Evolutionary conservation across 495 filamentous ascomycete species (phyloP).

Genomic region (Physcia stellaris): DNA sequence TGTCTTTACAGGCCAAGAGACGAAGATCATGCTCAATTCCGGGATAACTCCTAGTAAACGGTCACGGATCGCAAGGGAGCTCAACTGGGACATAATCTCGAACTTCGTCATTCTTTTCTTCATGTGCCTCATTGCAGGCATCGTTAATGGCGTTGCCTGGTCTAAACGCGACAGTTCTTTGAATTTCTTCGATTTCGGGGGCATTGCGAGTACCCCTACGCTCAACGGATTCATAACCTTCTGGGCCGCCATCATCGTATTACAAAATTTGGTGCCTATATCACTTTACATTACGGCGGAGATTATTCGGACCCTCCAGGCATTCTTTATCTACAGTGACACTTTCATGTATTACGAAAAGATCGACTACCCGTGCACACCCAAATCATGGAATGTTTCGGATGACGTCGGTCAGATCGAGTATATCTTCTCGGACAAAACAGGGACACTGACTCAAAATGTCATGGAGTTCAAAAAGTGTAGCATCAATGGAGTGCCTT

Average conservation of each 20-base stretch:
- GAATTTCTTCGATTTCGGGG: slow-evolving; percentile 74
- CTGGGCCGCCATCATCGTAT: slow-evolving; percentile 85
- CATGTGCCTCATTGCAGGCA: slow-evolving; percentile 79
- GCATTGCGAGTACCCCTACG: slow-evolving; percentile 61
- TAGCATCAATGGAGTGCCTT: slow-evolving; percentile 84
- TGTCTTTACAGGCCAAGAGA: slow-evolving; percentile 89
- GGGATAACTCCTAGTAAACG: slow-evolving; percentile 95
- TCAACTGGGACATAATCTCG: slow-evolving; percentile 96
- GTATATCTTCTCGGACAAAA: slow-evolving; percentile 99
- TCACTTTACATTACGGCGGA: slow-evolving; percentile 96
- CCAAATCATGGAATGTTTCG: slow-evolving; percentile 98
- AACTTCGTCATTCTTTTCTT: slow-evolving; percentile 84
- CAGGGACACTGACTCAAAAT: slow-evolving; percentile 94
- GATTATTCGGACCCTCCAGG: slow-evolving; percentile 85
- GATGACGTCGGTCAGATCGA: slow-evolving; percentile 98
- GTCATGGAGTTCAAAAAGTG: slow-evolving; percentile 99
- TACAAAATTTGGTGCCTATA: slow-evolving; percentile 97
- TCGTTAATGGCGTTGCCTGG: slow-evolving; percentile 80
- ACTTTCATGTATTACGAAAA: slow-evolving; percentile 90
- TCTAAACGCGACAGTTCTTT: slow-evolving; percentile 55
- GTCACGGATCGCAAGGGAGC: slow-evolving; percentile 73
- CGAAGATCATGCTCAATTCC: slow-evolving; percentile 99
- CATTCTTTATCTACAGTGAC: slow-evolving; percentile 96
- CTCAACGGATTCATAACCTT: slow-evolving; percentile 91
- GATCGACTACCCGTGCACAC: slow-evolving; percentile 86